phyloP scores from a whole-genome alignment of 2,329 filamentous ascomycete genomes.

The Cladosporium cucumerinum region DNA sequence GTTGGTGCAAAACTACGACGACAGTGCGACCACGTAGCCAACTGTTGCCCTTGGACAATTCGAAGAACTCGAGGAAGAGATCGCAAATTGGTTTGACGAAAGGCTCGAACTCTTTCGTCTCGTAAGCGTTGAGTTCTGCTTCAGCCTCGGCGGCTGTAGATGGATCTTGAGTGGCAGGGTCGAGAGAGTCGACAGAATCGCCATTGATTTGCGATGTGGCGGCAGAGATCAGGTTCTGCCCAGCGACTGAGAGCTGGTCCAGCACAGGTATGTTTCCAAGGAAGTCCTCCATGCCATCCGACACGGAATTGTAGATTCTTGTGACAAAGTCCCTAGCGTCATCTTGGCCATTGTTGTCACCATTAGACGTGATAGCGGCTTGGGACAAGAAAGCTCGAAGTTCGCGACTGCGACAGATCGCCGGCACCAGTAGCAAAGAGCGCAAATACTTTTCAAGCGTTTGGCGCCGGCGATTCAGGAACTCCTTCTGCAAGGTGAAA shows the following conservation, averaged over 20 bases:
- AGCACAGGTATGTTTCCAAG: slow-evolving; percentile 92
- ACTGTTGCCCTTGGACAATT: slow-evolving; percentile 90
- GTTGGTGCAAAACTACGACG: slow-evolving; percentile 91
- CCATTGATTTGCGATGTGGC: slow-evolving; percentile 54
- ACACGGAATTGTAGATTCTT: slow-evolving; percentile 91
- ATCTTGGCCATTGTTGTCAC: slow-evolving; percentile 58
- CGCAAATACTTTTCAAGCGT: slow-evolving; percentile 80
- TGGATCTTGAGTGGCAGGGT: slow-evolving; percentile 41
- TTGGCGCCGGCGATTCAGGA: slow-evolving; percentile 79
- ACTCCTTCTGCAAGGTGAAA: slow-evolving; percentile 95
- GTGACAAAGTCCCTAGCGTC: slow-evolving; percentile 76
- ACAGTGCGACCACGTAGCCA: slow-evolving; percentile 95
- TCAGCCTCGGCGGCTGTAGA: slow-evolving; percentile 71
- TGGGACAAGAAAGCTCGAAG: slow-evolving; percentile 88
- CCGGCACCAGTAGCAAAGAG: slow-evolving; percentile 72
- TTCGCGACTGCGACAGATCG: slow-evolving; percentile 91
- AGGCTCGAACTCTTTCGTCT: slow-evolving; percentile 82
- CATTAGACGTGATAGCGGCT: slow-evolving; percentile 65
- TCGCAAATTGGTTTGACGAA: slow-evolving; percentile 99
- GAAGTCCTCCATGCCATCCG: slow-evolving; percentile 97
- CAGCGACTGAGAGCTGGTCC: slow-evolving; percentile 87
- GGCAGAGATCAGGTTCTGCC: slow-evolving; percentile 83
- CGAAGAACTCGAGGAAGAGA: slow-evolving; percentile 92
- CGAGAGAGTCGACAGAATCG: slow-evolving; percentile 41
- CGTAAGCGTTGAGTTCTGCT: slow-evolving; percentile 89